Evolutionary conservation across 768 basidiomycete species (phyloP), one percentile per base, ranked within the genome.

Genomic region (Trametes elegans): DNA sequence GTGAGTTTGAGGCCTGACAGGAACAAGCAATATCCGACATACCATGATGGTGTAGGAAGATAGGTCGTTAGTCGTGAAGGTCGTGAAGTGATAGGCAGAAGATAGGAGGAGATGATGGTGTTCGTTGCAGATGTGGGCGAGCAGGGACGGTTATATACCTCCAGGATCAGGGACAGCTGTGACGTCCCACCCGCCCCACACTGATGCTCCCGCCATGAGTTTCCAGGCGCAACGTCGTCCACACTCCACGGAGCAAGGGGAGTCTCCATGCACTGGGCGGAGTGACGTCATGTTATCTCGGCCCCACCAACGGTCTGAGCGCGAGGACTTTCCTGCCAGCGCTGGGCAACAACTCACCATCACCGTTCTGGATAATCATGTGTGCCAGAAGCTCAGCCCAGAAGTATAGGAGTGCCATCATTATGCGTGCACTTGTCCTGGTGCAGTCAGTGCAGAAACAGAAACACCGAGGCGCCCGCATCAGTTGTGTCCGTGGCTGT

Each of bases 211-310:
- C n/a, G n/a, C n/a, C n/a, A n/a, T n/a, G n/a, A n/a, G n/a, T n/a
- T n/a, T n/a, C n/a, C n/a, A n/a, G n/a, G n/a, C n/a, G n/a, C n/a
- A 14, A 23, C 41, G 41, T 16, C 41, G 41, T 23, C 8, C 40
- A 10, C n/a, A 10, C 43, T 45, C 28, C 43, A 49, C 26, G 36
- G n/a, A 21, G 26, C 27, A 29, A 24, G 16, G 8, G 29, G 14
- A 13, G 39, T 31, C 49, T 28, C 21, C 38, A 39, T 27, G n/a
- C n/a, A 3, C 49, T 32, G 31, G 49, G 49, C 29, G 18, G 27
- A 26, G 39, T 50, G 49, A 50, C 34, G 49, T 50, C 49, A 50
- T 41, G 9, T n/a, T 13, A 7, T 41, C 19, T 50, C 29, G 39
- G 42, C 49, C 34, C 49, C 49, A 42, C 49, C 9, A 28, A 8